A percentile compares a stretch with the other conserved stretches of the same genome.
phyloP scores from a whole-genome alignment of 176 grass and related monocot genomes.

The Musa troglodytarum region DNA sequence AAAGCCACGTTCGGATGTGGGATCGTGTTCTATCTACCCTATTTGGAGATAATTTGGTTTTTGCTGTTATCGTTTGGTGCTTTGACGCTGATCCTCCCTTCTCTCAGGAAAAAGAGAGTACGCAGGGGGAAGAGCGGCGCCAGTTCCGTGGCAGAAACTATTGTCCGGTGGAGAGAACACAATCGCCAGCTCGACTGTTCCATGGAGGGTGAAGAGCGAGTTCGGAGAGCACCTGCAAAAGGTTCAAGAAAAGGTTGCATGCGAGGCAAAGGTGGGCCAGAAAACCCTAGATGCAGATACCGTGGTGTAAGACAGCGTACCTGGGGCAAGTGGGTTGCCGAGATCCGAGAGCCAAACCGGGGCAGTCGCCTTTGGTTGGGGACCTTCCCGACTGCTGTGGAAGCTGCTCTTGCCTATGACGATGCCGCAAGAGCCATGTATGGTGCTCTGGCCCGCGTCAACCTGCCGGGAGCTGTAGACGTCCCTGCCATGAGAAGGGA shows the following conservation, averaged over 20 bases:
- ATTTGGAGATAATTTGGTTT: too few relatives aligned
- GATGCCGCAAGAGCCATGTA: slow-evolving; percentile 91
- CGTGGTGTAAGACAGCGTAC: slow-evolving; percentile 82
- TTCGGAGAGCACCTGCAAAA: slow-evolving; percentile 59
- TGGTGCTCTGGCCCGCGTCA: slow-evolving; percentile 51
- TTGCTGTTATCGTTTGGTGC: too few relatives aligned
- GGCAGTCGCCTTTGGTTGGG: slow-evolving; percentile 72
- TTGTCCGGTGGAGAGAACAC: slow-evolving; percentile 53
- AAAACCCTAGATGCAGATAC: slow-evolving; percentile 54
- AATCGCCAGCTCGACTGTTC: slow-evolving; percentile 32
- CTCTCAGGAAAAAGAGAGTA: slow-evolving; percentile 56
- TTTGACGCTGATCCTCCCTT: neutral
- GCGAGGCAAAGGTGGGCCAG: slow-evolving; percentile 86
- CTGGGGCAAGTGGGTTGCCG: slow-evolving; percentile 96
- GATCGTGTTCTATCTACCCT: too few relatives aligned
- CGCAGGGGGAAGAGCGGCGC: slow-evolving; percentile 47
- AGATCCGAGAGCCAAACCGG: slow-evolving; percentile 74
- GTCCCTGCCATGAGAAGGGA: neutral
- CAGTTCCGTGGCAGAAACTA: slow-evolving; percentile 42
- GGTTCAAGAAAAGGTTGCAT: slow-evolving; percentile 97
- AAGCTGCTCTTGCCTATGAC: slow-evolving; percentile 74
- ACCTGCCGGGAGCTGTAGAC: slow-evolving; percentile 26
- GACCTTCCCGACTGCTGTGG: slow-evolving; percentile 51
- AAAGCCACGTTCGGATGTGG: too few relatives aligned
- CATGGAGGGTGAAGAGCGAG: neutral